Evolutionary conservation across 495 filamentous ascomycete species (phyloP).

Genomic region (Aspergillus sparsus): DNA sequence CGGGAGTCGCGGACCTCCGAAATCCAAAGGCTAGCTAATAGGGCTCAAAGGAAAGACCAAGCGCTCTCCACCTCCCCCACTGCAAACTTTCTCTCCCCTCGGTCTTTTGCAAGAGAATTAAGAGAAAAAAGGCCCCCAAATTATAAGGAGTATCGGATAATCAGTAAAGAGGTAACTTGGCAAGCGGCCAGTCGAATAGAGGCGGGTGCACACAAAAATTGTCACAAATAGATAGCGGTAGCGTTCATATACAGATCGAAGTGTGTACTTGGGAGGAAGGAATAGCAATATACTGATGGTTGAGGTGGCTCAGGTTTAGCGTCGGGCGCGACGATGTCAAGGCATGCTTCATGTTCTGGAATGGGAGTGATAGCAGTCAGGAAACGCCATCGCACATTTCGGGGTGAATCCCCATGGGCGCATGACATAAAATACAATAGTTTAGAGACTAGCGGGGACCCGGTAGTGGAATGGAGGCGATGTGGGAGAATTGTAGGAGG

Average conservation of each 20-base stretch:
- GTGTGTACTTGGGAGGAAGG: neutral
- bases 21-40: neutral
- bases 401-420: slow-evolving; percentile 16
- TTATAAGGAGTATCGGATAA: neutral
- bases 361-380: slow-evolving; percentile 27
- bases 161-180: slow-evolving; percentile 2
- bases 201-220: slow-evolving; percentile 1
- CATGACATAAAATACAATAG: slow-evolving; percentile 18
- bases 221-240: neutral
- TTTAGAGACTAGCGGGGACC: neutral
- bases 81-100: neutral
- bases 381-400: slow-evolving; percentile 31
- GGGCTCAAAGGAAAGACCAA: slow-evolving; percentile 3
- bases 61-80: neutral
- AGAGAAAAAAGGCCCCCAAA: no score
- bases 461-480: neutral
- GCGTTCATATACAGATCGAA: slow-evolving; percentile 1
- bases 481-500: slow-evolving; percentile 12
- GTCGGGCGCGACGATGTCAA: slow-evolving; percentile 29
- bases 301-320: slow-evolving; percentile 25
- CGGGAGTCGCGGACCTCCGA: no score
- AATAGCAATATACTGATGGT: slow-evolving; percentile 13
- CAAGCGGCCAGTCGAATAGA: neutral
- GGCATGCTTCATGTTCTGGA: slow-evolving; percentile 30
- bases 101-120: neutral